Base-by-base conservation (phyloP, 805 yeast species). In the Suhomyces pyralidae region DNA sequence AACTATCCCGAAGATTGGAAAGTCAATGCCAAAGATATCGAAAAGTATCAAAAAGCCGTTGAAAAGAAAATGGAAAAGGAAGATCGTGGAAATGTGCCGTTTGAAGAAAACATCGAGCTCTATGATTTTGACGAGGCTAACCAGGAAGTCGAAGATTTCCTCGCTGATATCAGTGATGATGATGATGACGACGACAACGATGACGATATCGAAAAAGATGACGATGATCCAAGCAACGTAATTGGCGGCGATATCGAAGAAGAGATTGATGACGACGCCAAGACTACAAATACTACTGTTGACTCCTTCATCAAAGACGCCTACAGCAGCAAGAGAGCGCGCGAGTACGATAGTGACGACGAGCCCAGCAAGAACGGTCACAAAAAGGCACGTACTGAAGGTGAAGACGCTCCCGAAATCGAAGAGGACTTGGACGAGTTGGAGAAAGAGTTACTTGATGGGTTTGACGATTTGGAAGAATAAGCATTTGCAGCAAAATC, bases 371-470 rank as follows among this genome's bases (percentile, higher is more conserved):
- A 15, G 3, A 49, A 53, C 22, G 55, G 50, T 7, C 48, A 48
- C 10, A 42, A 54, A 32, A 49, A 56, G 43, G 54, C 51, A 26
- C 44, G 40, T 19, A 12, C 46, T 15, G 57, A 45, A 10, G 54
- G 45, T 19, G 56, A 45, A n/a, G 47, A 34, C n/a, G 58, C 53
- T 12, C 56, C 47, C 9, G 42, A 38, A 28, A 57, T 58, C 5
- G 58, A 55, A 1, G 62, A 58, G 28, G 76, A 74, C 26, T 67
- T 75, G 47, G 81, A 78, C 48, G 82, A 78, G 46, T 73, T 78
- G 34, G 83, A 80, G 56, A 72, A 75, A 54, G 82, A 79, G 58
- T 64, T 80, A 45, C 64, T 79, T 71, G 85, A 59, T 59, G 83
- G 83, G 32, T 67, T 83, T 57, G 84, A 81, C 51, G 80, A 78